phyloP scores from a whole-genome alignment of 83 land plant species.

The Isoetes engelmannii region DNA sequence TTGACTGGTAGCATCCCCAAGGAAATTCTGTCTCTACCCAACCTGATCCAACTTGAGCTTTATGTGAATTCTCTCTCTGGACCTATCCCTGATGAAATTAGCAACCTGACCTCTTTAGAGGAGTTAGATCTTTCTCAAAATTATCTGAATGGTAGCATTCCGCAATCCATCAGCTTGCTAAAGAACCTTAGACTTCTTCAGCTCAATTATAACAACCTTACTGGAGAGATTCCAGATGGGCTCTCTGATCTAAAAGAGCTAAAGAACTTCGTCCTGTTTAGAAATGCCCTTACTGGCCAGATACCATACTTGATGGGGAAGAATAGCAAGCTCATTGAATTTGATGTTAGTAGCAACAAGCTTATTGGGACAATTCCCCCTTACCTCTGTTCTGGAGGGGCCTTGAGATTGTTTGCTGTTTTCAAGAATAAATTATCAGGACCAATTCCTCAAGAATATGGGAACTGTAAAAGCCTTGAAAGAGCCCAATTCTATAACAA shows the following conservation, averaged over 20 bases:
- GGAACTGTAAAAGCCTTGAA: not conserved
- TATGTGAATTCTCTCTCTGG: not conserved
- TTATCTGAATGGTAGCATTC: slow-evolving; percentile 2
- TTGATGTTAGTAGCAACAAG: not conserved
- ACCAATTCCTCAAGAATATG: not conserved
- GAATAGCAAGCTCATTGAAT: not conserved
- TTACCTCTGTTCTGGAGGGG: not conserved
- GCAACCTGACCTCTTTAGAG: not conserved
- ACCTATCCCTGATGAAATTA: not conserved
- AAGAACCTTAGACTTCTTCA: not conserved
- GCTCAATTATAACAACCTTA: not conserved
- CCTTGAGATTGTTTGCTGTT: not conserved
- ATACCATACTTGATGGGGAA: not conserved
- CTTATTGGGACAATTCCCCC: not conserved
- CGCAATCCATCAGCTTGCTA: not conserved
- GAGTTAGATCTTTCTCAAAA: slow-evolving; percentile 1
- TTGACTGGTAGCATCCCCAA: slow-evolving; percentile 3
- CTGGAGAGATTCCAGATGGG: not conserved
- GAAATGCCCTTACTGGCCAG: not conserved
- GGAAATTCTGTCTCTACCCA: not conserved
- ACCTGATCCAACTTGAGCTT: slow-evolving; percentile 4
- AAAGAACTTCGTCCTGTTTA: not conserved
- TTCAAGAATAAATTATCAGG: not conserved
- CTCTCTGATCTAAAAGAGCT: not conserved
- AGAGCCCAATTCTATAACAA: not conserved